Percentiles rank a stretch among this genome's conserved stretches.
Evolutionary conservation across 257 asterid genomes (phyloP).

Genomic region (Ballota nigra): DNA sequence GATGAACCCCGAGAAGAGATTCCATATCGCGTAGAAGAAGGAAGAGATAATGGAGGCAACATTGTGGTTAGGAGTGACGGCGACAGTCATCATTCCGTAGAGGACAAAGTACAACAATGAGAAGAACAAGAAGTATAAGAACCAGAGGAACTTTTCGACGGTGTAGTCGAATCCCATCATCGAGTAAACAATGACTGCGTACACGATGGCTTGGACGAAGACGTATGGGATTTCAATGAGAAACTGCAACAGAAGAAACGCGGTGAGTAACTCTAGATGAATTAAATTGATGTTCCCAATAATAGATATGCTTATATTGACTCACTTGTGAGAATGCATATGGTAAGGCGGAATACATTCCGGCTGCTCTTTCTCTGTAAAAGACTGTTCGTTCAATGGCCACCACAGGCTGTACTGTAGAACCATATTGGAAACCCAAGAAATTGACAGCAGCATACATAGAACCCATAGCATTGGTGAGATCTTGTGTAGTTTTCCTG

Average conservation of each 20-base stretch:
- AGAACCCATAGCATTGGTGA: conserved; percentile 30
- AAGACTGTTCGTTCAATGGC: conserved; percentile 39
- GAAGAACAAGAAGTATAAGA: conserved; percentile 50
- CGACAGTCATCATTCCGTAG: conserved; percentile 75
- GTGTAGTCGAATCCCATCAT: conserved; percentile 41
- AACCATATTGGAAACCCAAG: conserved; percentile 33
- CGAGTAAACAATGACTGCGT: conserved; percentile 29
- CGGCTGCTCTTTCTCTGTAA: conserved; percentile 36
- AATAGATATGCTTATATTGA: neutral
- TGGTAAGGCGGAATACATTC: conserved; percentile 36
- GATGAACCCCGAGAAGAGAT: conserved; percentile 61
- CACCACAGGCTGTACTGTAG: conserved; percentile 37
- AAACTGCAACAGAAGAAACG: conserved; percentile 11
- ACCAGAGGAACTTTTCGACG: conserved; percentile 51
- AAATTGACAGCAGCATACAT: conserved; percentile 33
- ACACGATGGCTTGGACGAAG: conserved; percentile 23
- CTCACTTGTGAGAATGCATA: conserved; percentile 39
- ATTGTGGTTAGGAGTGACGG: conserved; percentile 57
- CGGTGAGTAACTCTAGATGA: neutral
- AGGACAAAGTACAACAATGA: conserved; percentile 56
- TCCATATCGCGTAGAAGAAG: conserved; percentile 55
- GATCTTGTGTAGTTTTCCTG: conserved; percentile 9
- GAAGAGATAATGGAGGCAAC: conserved; percentile 60
- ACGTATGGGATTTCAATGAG: conserved; percentile 29
- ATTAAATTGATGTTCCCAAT: neutral